Evolutionary conservation across 2,329 filamentous ascomycete species (phyloP), one percentile per base, ranked within the genome.

Genomic region (Trichoderma guizhouense): DNA sequence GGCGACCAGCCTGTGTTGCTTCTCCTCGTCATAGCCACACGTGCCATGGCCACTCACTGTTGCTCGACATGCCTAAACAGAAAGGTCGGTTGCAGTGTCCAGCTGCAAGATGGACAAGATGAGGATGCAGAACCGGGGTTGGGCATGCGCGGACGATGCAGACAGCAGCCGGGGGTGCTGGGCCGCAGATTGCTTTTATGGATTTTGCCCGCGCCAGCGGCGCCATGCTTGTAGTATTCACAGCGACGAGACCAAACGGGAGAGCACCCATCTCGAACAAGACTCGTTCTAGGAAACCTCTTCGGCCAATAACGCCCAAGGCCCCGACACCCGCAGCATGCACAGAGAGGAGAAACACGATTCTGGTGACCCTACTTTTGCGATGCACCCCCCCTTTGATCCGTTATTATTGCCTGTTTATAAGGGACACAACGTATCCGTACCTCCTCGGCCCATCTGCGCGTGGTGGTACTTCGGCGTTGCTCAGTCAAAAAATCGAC

Each of bases 401-500:
- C 34, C 21, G 32, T 34, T 34, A 28, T 58, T 53, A n/a, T 30
- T 26, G 39, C 34, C 26, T 57, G 18, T 21, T 63, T 65, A 32
- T 26, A 60, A 61, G 66, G 24, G 47, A 58, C 69, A 34, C 53
- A 57, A 58, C 58, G 63, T 30, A 57, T 55, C 47, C 47, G 47
- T 34, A 43, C 26, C 30, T 60, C 34, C 60, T 67, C 72, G 65
- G 63, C 62, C 71, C 71, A 72, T 70, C 57, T 34, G 24, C 55
- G 53, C 69, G 63, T 26, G 58, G 71, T 78, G 78, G 77, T 74
- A 74, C 72, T 76, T 74, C 47, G 60, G 58, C 47, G 32, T 21
- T 57, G 71, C 71, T 73, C 79, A 79, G 79, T 77, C 79, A 78
- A 81, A 77, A 69, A 75, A 78, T 80, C 77, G 81, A 83, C 82